Percentiles rank a stretch among this genome's conserved stretches.
Conservation (phyloP, 169 alveolate species). For the Eimeria tenella region DNA sequence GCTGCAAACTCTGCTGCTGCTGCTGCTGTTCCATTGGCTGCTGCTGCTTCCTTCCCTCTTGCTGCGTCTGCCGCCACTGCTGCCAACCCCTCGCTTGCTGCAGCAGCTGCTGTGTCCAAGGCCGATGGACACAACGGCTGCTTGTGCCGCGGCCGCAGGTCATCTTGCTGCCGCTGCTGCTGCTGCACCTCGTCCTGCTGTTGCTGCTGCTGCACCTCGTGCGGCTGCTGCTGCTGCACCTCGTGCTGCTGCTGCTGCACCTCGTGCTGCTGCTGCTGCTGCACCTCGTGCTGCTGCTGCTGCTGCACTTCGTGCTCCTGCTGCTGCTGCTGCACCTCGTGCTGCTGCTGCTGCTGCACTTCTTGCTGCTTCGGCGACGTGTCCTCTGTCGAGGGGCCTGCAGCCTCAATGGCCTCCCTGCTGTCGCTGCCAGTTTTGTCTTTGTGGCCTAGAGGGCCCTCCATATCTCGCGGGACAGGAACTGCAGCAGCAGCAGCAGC, state of each 20-base stretch:
- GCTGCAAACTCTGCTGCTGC: neutral
- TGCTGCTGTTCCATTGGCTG: conserved; percentile 23
- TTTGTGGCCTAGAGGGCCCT: neutral
- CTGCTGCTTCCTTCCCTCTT: neutral
- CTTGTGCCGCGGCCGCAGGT: neutral
- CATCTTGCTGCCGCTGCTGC: conserved; percentile 1
- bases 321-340: neutral
- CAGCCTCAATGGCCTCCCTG: neutral
- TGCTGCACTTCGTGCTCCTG: neutral
- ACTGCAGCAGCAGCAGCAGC: conserved; percentile 38
- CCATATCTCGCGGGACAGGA: neutral
- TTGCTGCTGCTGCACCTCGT: conserved; percentile 12
- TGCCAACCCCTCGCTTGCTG: conserved; percentile 25
- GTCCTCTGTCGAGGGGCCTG: neutral
- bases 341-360: neutral
- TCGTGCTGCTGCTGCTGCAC: neutral
- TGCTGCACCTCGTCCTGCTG: neutral
- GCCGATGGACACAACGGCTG: neutral
- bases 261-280: conserved; percentile 12
- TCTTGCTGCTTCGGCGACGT: conserved; percentile 21
- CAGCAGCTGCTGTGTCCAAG: neutral
- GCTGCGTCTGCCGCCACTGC: neutral
- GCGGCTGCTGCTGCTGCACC: conserved; percentile 46
- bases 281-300: neutral
- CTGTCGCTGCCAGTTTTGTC: neutral